These are phyloP conservation scores for Penicillium dipodomyicola DNA, from an alignment of 495 filamentous ascomycete species.

Conservation along the genomic window DNA sequence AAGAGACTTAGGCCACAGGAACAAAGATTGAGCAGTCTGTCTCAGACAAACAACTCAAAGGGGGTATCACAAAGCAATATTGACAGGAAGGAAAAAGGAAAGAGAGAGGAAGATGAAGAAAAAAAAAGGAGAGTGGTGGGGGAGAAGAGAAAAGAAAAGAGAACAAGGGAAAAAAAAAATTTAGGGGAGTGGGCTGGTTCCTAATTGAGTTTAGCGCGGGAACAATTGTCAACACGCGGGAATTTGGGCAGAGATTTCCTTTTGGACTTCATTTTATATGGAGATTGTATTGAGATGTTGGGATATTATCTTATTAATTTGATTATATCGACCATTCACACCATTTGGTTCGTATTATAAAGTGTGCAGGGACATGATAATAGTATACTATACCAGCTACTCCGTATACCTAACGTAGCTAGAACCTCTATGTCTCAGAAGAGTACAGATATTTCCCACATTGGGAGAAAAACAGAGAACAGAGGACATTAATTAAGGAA, in stretches of 20 bases:
- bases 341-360: background rate
- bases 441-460: background rate
- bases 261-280: constrained; percentile 1
- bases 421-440: background rate
- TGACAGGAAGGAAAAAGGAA: constrained; percentile 27
- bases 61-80: constrained; percentile 40
- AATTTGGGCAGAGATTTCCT: constrained; percentile 6
- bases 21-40: constrained; percentile 37
- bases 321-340: background rate
- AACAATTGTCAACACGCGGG: constrained; percentile 7
- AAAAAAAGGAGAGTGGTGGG: constrained; percentile 21
- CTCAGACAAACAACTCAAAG: constrained; percentile 35
- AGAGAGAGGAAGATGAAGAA: constrained; percentile 22
- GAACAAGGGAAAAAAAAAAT: constrained; percentile 24
- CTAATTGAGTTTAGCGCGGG: constrained; percentile 22
- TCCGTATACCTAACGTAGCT: background rate
- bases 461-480: background rate
- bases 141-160: constrained; percentile 24
- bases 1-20: constrained; percentile 15
- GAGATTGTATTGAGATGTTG: background rate
- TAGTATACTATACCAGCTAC: background rate
- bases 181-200: constrained; percentile 19
- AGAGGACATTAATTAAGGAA: background rate
- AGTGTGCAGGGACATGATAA: background rate
- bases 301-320: background rate